Conservation (phyloP, 163 green algal genomes). For the Volvox carteri region DNA sequence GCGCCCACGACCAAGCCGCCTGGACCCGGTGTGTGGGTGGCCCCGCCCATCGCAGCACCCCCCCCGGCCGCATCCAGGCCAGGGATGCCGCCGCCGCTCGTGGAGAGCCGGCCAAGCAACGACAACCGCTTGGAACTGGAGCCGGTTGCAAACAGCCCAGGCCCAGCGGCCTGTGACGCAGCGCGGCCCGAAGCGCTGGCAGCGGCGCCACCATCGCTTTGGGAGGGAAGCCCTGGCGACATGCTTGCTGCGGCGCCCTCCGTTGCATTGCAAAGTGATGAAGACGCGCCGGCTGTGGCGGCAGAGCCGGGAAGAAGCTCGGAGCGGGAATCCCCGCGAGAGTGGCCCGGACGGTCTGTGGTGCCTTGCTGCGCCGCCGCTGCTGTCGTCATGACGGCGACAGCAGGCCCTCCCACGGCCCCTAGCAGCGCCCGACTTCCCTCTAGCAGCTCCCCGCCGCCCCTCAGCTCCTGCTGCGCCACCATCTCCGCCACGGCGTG, state of each 20-base stretch:
- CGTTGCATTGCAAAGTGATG: too few relatives aligned
- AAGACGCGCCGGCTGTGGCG: neutral
- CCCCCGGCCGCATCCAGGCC: neutral
- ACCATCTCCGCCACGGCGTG: slow-evolving; percentile 66
- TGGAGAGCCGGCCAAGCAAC: neutral
- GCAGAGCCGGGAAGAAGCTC: neutral
- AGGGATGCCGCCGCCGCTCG: neutral
- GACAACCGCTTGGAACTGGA: slow-evolving; percentile 5
- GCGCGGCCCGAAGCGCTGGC: neutral
- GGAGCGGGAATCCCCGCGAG: neutral
- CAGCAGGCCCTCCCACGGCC: neutral
- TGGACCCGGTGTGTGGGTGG: neutral
- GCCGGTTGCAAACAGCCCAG: neutral
- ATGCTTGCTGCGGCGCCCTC: neutral
- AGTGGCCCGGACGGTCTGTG: neutral
- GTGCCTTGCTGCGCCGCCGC: neutral
- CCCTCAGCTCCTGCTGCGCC: slow-evolving; percentile 41
- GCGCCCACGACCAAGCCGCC: neutral
- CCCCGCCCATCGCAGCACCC: neutral
- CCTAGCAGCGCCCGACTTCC: slow-evolving; percentile 59
- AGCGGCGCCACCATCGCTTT: too few relatives aligned
- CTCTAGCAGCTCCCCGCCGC: slow-evolving; percentile 54
- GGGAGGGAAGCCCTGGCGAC: neutral
- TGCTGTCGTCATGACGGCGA: neutral
- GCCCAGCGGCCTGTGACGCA: neutral